Evolutionary conservation across 495 filamentous ascomycete genomes (phyloP).

Genomic region (Durotheca rogersii): DNA sequence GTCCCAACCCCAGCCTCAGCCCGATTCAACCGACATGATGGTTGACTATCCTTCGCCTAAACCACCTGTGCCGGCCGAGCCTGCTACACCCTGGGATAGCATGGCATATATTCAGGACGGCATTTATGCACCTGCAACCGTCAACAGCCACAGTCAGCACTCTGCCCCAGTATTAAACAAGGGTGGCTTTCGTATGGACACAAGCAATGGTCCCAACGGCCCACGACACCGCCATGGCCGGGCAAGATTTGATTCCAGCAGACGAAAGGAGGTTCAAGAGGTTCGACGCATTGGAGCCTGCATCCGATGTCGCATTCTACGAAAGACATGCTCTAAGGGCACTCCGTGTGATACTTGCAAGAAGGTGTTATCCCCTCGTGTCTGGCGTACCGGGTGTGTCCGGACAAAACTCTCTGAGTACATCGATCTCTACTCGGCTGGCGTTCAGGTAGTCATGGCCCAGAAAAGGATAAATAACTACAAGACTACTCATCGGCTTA

Average conservation of each 20-base stretch:
- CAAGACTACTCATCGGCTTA: slow-evolving; percentile 57
- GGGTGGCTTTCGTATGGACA: slow-evolving; percentile 48
- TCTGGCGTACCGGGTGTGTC: slow-evolving; percentile 81
- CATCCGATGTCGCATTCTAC: slow-evolving; percentile 81
- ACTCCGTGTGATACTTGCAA: slow-evolving; percentile 80
- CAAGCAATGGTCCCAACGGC: slow-evolving; percentile 30
- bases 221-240: slow-evolving; percentile 50
- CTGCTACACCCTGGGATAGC: slow-evolving; percentile 44
- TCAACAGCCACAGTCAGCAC: slow-evolving; percentile 30
- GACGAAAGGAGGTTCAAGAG: slow-evolving; percentile 77
- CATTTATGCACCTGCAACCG: slow-evolving; percentile 33
- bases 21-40: slow-evolving; percentile 28
- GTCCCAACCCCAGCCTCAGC: not conserved
- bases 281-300: slow-evolving; percentile 80
- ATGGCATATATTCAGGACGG: slow-evolving; percentile 43
- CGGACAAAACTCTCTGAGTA: slow-evolving; percentile 73
- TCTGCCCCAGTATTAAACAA: slow-evolving; percentile 29
- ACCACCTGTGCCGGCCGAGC: not conserved
- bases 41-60: slow-evolving; percentile 31
- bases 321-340: slow-evolving; percentile 81
- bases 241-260: slow-evolving; percentile 63
- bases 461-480: slow-evolving; percentile 63
- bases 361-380: slow-evolving; percentile 71
- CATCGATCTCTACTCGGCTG: slow-evolving; percentile 69
- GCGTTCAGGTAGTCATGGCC: slow-evolving; percentile 67